Conservation (phyloP, 2,329 filamentous ascomycete species). For the Hymenoscyphus occultus region DNA sequence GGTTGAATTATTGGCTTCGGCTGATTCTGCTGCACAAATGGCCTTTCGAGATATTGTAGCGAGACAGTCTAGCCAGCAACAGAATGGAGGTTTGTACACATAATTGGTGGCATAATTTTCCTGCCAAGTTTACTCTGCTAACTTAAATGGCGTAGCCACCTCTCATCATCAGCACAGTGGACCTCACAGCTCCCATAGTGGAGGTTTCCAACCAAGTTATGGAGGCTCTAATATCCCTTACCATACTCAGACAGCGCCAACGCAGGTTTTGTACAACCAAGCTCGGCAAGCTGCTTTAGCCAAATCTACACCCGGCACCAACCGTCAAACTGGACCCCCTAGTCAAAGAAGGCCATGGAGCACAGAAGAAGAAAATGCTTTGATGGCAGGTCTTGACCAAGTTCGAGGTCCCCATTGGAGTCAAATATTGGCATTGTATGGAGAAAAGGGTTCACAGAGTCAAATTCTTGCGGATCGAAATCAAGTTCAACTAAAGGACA, state of each 20-base stretch:
- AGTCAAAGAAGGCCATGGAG: slow-evolving; percentile 76
- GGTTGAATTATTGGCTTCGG: slow-evolving; percentile 15
- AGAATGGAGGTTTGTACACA: slow-evolving; percentile 20
- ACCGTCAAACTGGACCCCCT: slow-evolving; percentile 50
- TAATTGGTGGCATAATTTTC: background rate
- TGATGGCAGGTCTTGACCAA: slow-evolving; percentile 83
- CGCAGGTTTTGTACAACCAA: slow-evolving; percentile 55
- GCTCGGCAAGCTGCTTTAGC: slow-evolving; percentile 53
- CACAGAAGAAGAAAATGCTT: slow-evolving; percentile 81
- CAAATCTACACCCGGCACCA: slow-evolving; percentile 49
- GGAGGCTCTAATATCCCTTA: slow-evolving; percentile 21
- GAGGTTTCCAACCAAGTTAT: slow-evolving; percentile 8
- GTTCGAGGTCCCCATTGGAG: slow-evolving; percentile 93
- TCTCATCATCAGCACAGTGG: slow-evolving; percentile 13
- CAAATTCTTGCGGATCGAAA: slow-evolving; percentile 85
- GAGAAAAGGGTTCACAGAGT: slow-evolving; percentile 72
- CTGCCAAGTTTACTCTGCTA: slow-evolving; percentile 1
- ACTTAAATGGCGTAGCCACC: background rate
- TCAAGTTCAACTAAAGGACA: slow-evolving; percentile 90
- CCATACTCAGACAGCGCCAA: slow-evolving; percentile 42
- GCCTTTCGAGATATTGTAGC: slow-evolving; percentile 19
- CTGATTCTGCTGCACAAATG: slow-evolving; percentile 19
- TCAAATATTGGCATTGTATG: slow-evolving; percentile 83
- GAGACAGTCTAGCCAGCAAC: slow-evolving; percentile 3
- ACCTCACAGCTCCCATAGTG: slow-evolving; percentile 8